phyloP scores from a whole-genome alignment of 495 filamentous ascomycete species.

The Penicillium lagena region DNA sequence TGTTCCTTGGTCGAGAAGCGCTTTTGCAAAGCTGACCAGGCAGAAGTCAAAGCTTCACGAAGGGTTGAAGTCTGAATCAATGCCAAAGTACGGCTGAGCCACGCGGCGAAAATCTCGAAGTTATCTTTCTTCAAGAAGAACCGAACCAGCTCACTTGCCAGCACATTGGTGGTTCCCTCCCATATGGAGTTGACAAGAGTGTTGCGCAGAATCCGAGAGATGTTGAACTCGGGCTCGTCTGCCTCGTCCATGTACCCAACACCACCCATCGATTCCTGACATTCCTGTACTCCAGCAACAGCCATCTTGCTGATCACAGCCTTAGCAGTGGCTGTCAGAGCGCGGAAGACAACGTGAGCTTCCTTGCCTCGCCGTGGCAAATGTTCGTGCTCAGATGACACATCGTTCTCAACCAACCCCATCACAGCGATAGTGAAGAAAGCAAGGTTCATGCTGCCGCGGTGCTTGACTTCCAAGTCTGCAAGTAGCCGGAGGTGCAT shows the following conservation, averaged over 20 bases:
- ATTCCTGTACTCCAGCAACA: slow-evolving; percentile 51
- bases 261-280: slow-evolving; percentile 68
- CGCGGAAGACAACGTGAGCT: slow-evolving; percentile 48
- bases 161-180: slow-evolving; percentile 71
- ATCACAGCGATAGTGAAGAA: slow-evolving; percentile 57
- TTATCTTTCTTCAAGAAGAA: slow-evolving; percentile 45
- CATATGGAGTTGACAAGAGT: slow-evolving; percentile 61
- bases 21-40: slow-evolving; percentile 10
- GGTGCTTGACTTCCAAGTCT: slow-evolving; percentile 44
- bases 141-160: slow-evolving; percentile 55
- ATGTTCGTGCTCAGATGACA: slow-evolving; percentile 10
- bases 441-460: slow-evolving; percentile 50
- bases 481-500: slow-evolving; percentile 59
- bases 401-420: slow-evolving; percentile 40
- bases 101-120: slow-evolving; percentile 27
- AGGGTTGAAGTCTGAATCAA: slow-evolving; percentile 7
- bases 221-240: slow-evolving; percentile 49
- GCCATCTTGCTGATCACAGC: slow-evolving; percentile 52
- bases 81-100: slow-evolving; percentile 33
- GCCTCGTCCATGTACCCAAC: slow-evolving; percentile 62
- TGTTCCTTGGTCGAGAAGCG: slow-evolving; percentile 8
- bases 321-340: slow-evolving; percentile 61
- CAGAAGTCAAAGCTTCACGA: slow-evolving; percentile 6
- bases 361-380: slow-evolving; percentile 20
- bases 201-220: slow-evolving; percentile 60